Conservation (phyloP, 2,329 filamentous ascomycete species). For the Colletotrichum scovillei region DNA sequence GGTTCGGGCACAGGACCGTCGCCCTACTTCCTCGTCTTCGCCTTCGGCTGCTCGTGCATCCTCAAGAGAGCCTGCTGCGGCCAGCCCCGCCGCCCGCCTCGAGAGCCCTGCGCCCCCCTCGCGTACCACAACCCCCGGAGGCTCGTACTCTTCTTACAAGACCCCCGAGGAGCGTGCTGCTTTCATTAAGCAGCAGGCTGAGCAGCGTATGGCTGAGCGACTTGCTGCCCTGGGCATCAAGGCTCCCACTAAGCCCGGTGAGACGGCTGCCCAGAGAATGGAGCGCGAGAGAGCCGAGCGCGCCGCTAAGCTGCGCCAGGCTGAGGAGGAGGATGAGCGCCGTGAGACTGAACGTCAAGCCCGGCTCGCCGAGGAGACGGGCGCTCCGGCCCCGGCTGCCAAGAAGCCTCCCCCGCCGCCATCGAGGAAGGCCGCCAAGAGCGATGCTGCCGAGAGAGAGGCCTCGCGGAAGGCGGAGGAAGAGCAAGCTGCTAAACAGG, state of each 20-base stretch:
- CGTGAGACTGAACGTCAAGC: conserved; percentile 89
- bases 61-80: conserved; percentile 46
- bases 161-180: conserved; percentile 94
- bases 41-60: conserved; percentile 53
- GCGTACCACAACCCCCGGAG: conserved; percentile 67
- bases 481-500: conserved; percentile 65
- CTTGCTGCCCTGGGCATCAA: conserved; percentile 94
- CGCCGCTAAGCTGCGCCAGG: conserved; percentile 86
- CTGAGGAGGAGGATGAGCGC: conserved; percentile 92
- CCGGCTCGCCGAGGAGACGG: conserved; percentile 82
- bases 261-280: conserved; percentile 83
- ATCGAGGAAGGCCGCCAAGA: conserved; percentile 75
- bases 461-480: conserved; percentile 68
- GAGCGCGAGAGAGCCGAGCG: conserved; percentile 91
- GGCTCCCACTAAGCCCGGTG: conserved; percentile 80
- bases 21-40: conserved; percentile 54
- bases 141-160: conserved; percentile 84
- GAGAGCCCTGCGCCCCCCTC: conserved; percentile 64
- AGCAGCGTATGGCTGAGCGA: conserved; percentile 96
- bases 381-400: conserved; percentile 66
- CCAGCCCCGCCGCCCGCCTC: conserved; percentile 56
- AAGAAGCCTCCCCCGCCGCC: conserved; percentile 85
- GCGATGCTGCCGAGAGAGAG: conserved; percentile 68
- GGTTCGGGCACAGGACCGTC: conserved; percentile 70
- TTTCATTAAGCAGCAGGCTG: conserved; percentile 96